A percentile compares a stretch with the other conserved stretches of the same genome.
These are phyloP conservation scores for Plantago major DNA, from an alignment of 257 asterid species.

Conservation along the genomic window DNA sequence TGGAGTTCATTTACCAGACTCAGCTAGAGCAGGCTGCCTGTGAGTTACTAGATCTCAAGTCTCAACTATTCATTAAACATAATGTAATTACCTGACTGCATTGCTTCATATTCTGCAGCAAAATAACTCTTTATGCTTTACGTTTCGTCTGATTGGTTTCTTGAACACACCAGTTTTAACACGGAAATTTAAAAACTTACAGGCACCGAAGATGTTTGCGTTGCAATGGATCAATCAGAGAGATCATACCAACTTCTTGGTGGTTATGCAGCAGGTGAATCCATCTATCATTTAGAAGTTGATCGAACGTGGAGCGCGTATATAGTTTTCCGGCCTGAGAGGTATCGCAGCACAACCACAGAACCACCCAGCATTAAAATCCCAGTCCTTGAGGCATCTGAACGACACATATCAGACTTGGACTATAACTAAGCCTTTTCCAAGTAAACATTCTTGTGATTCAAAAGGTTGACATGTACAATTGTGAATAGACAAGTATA, in stretches of 20 bases:
- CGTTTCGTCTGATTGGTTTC: too few species aligned
- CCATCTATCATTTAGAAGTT: constrained; percentile 43
- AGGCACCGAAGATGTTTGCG: constrained; percentile 66
- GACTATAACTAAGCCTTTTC: constrained; percentile 23
- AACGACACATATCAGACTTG: constrained; percentile 41
- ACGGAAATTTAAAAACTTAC: background rate
- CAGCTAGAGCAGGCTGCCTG: constrained; percentile 86
- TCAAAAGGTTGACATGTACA: too few species aligned
- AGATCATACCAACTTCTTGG: constrained; percentile 89
- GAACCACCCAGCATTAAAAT: constrained; percentile 47
- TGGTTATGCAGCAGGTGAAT: constrained; percentile 70
- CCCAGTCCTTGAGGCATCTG: constrained; percentile 59
- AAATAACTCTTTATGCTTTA: too few species aligned
- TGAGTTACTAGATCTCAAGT: constrained; percentile 35
- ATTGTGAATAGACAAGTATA: too few species aligned
- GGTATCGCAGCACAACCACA: constrained; percentile 19
- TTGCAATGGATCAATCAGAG: constrained; percentile 75
- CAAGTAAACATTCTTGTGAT: background rate
- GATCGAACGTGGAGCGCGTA: constrained; percentile 34
- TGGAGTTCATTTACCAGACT: constrained; percentile 72
- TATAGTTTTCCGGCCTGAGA: constrained; percentile 47
- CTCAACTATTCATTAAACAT: background rate
- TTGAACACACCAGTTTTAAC: background rate
- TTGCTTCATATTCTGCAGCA: too few species aligned
- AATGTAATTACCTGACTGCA: background rate